phyloP scores from a whole-genome alignment of 108 stramenopile species.

The Nitzschia sp. region DNA sequence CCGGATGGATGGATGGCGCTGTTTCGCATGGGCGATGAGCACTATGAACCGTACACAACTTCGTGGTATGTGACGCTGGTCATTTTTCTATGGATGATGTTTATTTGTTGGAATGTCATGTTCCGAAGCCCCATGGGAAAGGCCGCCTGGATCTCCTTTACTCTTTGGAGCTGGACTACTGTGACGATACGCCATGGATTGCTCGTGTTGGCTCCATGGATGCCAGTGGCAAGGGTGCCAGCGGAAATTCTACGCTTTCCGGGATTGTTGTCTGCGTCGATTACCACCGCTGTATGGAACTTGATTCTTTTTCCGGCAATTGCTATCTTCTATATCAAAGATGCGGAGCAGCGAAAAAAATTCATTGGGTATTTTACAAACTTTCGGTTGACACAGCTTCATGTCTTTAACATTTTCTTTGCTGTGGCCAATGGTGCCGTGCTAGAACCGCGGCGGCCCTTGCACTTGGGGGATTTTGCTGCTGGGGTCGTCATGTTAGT shows the following conservation, averaged over 20 bases:
- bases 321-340: conserved; percentile 42
- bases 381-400: conserved; percentile 73
- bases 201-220: conserved; percentile 49
- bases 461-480: conserved; percentile 63
- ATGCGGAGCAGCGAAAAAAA: conserved; percentile 38
- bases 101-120: conserved; percentile 22
- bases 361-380: conserved; percentile 64
- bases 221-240: conserved; percentile 36
- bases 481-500: conserved; percentile 43
- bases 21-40: conserved; percentile 9
- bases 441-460: conserved; percentile 39
- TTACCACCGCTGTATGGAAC: conserved; percentile 84
- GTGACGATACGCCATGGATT: conserved; percentile 62
- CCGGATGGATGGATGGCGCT: conserved; percentile 21
- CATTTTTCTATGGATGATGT: conserved; percentile 53
- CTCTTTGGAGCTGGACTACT: conserved; percentile 69
- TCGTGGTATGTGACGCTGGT: conserved; percentile 46
- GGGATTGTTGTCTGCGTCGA: conserved; percentile 56
- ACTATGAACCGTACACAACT: conserved; percentile 34
- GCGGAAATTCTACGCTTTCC: conserved; percentile 66
- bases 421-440: conserved; percentile 49
- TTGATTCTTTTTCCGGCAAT: conserved; percentile 70
- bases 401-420: conserved; percentile 68
- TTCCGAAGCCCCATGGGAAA: conserved; percentile 26
- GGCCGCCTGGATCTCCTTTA: conserved; percentile 55